Conservation (phyloP, 352 stramenopile genomes). For the Phytophthora crassamura region DNA sequence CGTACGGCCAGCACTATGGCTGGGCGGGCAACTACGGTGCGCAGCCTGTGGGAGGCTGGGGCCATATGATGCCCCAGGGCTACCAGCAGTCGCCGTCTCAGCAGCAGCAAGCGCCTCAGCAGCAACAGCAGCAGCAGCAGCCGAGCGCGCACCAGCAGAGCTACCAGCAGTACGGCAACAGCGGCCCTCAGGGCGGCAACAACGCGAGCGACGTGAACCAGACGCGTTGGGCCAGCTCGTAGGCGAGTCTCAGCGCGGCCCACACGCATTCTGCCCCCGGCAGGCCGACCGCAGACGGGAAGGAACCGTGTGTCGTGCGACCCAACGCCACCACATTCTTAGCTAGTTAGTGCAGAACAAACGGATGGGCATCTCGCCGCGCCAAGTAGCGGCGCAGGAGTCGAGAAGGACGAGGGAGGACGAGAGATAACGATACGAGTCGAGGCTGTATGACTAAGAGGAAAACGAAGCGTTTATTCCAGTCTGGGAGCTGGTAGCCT, state of each 20-base stretch:
- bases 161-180: conserved; percentile 82
- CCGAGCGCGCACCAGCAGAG: conserved; percentile 73
- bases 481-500: neutral
- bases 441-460: conserved; percentile 38
- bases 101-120: conserved; percentile 59
- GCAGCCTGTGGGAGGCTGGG: conserved; percentile 78
- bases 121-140: conserved; percentile 71
- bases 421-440: conserved; percentile 37
- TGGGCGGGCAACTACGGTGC: conserved; percentile 78
- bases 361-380: conserved; percentile 25
- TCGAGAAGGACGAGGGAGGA: conserved; percentile 18
- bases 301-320: conserved; percentile 44
- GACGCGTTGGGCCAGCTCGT: conserved; percentile 83
- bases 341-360: conserved; percentile 38
- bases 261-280: conserved; percentile 24
- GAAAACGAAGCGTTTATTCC: conserved; percentile 44
- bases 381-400: conserved; percentile 33
- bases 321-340: conserved; percentile 36
- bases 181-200: conserved; percentile 52
- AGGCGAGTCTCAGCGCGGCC: conserved; percentile 26
- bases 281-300: conserved; percentile 32
- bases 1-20: conserved; percentile 82
- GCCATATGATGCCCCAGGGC: conserved; percentile 87
- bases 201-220: conserved; percentile 57
- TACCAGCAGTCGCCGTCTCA: conserved; percentile 79